phyloP scores from a whole-genome alignment of 331 rosid species.

The Stylosanthes scabra region DNA sequence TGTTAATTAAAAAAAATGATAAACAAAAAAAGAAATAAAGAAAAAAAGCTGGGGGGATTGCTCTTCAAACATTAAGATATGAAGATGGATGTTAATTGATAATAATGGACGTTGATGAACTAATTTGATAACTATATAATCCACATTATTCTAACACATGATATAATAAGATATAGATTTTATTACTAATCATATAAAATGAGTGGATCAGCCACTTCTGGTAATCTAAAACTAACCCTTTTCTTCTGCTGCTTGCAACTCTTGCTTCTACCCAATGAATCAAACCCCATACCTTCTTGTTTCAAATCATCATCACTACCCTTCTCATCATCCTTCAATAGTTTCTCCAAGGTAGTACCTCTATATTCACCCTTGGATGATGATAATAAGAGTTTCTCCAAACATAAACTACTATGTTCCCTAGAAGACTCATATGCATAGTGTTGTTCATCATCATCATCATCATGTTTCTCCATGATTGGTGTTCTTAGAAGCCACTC shows the following conservation, averaged over 20 bases:
- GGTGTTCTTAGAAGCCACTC: slow-evolving; percentile 52
- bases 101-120: no score
- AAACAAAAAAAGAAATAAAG: no score
- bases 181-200: neutral
- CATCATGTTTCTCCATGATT: slow-evolving; percentile 8
- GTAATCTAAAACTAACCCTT: slow-evolving; percentile 58
- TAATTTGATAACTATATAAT: neutral
- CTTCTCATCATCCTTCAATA: slow-evolving; percentile 45
- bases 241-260: slow-evolving; percentile 50
- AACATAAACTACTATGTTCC: slow-evolving; percentile 30
- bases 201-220: slow-evolving; percentile 58
- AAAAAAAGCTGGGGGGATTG: no score
- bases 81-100: no score
- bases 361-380: slow-evolving; percentile 22
- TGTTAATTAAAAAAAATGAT: no score
- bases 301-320: neutral
- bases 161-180: no score
- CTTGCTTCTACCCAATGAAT: slow-evolving; percentile 38
- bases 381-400: slow-evolving; percentile 35
- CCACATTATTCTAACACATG: neutral
- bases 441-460: no score
- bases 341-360: slow-evolving; percentile 39
- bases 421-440: slow-evolving; percentile 1
- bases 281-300: slow-evolving; percentile 30
- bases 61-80: no score